Evolutionary conservation across 2,329 filamentous ascomycete genomes (phyloP).

Genomic region (Dothidotthia symphoricarpi): DNA sequence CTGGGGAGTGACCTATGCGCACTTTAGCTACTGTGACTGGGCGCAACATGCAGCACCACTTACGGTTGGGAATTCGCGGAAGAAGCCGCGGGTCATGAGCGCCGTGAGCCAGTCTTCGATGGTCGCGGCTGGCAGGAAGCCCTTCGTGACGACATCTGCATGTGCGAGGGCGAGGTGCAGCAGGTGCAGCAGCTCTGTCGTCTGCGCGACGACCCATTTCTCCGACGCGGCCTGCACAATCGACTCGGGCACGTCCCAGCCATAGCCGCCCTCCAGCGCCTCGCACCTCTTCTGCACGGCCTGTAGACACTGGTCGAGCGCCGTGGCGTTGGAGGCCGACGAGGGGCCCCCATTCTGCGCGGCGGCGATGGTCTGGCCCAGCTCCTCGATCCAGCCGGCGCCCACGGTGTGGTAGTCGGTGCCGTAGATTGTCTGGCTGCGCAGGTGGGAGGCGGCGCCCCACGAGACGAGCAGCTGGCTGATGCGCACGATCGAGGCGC

Average conservation of each 20-base stretch:
- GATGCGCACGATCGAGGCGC: constrained; percentile 52
- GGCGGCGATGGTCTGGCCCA: constrained; percentile 30
- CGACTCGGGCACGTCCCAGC: constrained; percentile 50
- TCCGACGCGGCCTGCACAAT: constrained; percentile 58
- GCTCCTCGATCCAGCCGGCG: constrained; percentile 34
- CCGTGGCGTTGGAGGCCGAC: constrained; percentile 12
- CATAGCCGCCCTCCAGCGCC: constrained; percentile 43
- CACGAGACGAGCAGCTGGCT: constrained; percentile 40
- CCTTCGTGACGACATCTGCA: constrained; percentile 53
- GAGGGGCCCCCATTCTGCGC: constrained; percentile 46
- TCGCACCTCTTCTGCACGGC: constrained; percentile 51
- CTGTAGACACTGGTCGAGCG: constrained; percentile 46
- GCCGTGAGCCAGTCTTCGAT: constrained; percentile 37
- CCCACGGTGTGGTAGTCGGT: constrained; percentile 30
- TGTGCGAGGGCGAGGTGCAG: constrained; percentile 72
- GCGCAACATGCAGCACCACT: constrained; percentile 19
- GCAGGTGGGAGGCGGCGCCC: constrained; percentile 29
- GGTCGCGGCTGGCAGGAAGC: constrained; percentile 31
- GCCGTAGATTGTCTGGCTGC: constrained; percentile 28
- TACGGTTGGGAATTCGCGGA: constrained; percentile 62
- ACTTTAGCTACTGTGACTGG: neutral
- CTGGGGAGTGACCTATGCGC: constrained; percentile 16
- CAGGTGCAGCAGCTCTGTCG: constrained; percentile 71
- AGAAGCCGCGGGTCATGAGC: constrained; percentile 51
- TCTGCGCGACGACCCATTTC: constrained; percentile 61